Evolutionary conservation across 2,329 filamentous ascomycete genomes (phyloP), one percentile per base, ranked within the genome.

Genomic region (Botrytis tulipae): DNA sequence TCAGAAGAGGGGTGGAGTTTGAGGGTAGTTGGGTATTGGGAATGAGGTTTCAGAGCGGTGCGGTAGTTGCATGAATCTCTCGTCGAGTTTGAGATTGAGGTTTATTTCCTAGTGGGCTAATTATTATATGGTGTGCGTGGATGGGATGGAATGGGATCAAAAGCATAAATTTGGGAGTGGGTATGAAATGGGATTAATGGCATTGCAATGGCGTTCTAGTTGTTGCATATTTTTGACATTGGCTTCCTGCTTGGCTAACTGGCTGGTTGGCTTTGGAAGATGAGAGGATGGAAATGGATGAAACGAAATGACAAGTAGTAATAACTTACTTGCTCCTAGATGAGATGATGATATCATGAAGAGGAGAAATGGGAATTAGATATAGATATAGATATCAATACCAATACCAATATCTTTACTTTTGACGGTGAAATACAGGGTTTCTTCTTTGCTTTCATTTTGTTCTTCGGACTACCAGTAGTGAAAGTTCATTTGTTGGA

Each of bases 1-100:
- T 94, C 69, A 89, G 94, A 32, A 91, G 93, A 76, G 94, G 94
- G 0, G 91, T 98, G 73, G 94, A 95, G 78, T 98, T 98, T 85
- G 94, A 93, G 37, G 90, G 91, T 74, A 89, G 91, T 76, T 98
- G 95, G 95, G 90, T 96, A 75, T 86, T 97, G 22, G 90, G 91
- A 78, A 88, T 96, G 83, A 78, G 79, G 35, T 82, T 80, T 74
- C 78, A 81, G 61, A 76, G 78, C 22, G 77, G 73, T 12, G 62
- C 63, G 5, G 78, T 37, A 37, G 29, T 70, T 61, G 68, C 60
- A 20, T 70, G 46, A 62, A 37, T 20, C 14, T 57, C 1, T 25
- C 9, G 5, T 67, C 10, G 29, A n/a, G 6, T 37, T 48, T 29
- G n/a, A 25, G 67, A 29, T 44, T 61, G 8, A 35, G 35, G 18